Evolutionary conservation across 208 protist species (phyloP).

Genomic region (Entamoeba histolytica): DNA sequence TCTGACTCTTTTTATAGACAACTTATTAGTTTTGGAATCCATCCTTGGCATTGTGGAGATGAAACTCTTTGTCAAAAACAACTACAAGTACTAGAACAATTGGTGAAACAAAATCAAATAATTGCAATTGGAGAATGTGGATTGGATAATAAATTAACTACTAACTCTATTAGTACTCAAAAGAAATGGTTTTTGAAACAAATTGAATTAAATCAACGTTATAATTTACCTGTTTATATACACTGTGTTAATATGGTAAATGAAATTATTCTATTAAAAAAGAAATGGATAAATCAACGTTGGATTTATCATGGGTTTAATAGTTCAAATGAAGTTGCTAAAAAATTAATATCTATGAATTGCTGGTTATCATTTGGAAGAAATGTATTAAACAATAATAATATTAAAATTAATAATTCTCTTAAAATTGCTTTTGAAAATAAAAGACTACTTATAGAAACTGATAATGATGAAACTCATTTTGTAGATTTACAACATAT

Average conservation of each 20-base stretch:
- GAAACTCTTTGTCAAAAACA: background rate
- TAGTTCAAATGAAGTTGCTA: background rate
- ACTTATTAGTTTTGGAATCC: background rate
- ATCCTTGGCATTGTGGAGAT: background rate
- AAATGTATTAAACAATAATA: background rate
- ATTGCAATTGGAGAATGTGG: background rate
- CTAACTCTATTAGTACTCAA: background rate
- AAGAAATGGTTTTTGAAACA: background rate
- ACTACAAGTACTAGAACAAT: background rate
- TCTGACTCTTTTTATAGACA: background rate
- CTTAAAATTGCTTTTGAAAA: background rate
- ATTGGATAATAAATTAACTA: background rate
- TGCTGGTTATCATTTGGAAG: background rate
- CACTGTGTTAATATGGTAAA: background rate
- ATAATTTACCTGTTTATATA: background rate
- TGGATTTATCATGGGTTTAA: background rate
- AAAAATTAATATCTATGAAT: background rate
- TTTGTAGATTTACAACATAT: background rate
- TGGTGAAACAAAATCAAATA: background rate
- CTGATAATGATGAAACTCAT: background rate
- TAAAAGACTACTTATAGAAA: background rate
- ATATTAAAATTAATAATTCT: background rate
- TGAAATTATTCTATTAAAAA: background rate
- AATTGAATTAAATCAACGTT: background rate
- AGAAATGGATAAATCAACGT: background rate